phyloP scores from a whole-genome alignment of 192 early-diverging fungal species.

The Haplosporangium gracile region DNA sequence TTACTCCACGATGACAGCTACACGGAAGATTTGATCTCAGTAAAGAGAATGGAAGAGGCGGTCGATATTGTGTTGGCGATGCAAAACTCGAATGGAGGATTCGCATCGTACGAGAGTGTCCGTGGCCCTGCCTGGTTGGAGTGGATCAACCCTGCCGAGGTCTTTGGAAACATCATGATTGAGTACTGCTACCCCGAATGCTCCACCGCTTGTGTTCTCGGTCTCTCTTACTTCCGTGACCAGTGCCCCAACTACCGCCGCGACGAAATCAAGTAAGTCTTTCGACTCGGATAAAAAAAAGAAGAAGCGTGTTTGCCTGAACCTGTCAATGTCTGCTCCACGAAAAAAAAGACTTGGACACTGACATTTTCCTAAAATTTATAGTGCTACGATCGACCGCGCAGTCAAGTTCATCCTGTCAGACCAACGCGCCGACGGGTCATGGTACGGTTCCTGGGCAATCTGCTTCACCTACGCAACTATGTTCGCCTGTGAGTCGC shows the following conservation, averaged over 20 bases:
- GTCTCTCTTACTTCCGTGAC: conserved; percentile 82
- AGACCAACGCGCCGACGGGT: conserved; percentile 84
- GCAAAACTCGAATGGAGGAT: conserved; percentile 94
- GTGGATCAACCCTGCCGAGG: conserved; percentile 94
- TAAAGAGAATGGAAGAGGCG: conserved; percentile 84
- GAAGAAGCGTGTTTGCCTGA: neutral
- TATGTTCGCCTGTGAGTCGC: conserved; percentile 90
- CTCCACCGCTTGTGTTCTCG: conserved; percentile 93
- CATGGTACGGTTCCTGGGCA: conserved; percentile 97
- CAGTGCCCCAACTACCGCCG: conserved; percentile 85
- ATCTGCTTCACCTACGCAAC: conserved; percentile 98
- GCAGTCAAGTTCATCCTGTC: conserved; percentile 83
- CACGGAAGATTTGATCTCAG: conserved; percentile 69
- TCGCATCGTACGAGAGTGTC: conserved; percentile 92
- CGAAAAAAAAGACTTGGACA: neutral
- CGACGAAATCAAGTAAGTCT: conserved; percentile 78
- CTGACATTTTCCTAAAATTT: neutral
- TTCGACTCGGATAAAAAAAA: neutral
- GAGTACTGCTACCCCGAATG: conserved; percentile 99
- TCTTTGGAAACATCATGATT: conserved; percentile 98
- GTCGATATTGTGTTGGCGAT: conserved; percentile 92
- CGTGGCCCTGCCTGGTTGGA: conserved; percentile 88
- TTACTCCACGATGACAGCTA: conserved; percentile 25
- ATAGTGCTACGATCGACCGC: conserved; percentile 44
- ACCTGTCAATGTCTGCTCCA: neutral